These are phyloP conservation scores for Lactarius tabidus DNA, from an alignment of 768 basidiomycete species.

Conservation along the genomic window DNA sequence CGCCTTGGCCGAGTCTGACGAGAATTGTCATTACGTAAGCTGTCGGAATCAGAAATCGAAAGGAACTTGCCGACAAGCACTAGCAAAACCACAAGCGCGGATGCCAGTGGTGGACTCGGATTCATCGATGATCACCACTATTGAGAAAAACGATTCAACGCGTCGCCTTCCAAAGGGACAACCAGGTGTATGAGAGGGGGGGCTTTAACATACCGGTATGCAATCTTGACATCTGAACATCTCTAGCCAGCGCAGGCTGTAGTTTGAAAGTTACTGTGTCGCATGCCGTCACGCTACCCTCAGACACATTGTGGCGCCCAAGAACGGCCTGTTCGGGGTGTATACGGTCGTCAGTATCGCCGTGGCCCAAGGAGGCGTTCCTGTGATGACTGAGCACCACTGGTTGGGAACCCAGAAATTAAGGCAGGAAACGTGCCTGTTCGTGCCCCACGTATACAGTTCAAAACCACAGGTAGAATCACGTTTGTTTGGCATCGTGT, in stretches of 20 bases:
- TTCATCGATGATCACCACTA: conserved; percentile 70
- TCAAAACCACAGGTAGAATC: conserved; percentile 40
- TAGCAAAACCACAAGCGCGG: conserved; percentile 85
- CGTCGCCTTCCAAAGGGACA: not conserved
- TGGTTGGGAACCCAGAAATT: not conserved
- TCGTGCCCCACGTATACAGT: conserved; percentile 84
- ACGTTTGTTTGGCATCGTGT: conserved; percentile 19
- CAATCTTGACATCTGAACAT: conserved; percentile 79
- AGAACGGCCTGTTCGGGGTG: conserved; percentile 75
- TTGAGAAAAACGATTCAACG: not conserved
- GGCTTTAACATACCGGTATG: conserved; percentile 63
- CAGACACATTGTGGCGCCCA: conserved; percentile 15
- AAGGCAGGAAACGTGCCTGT: conserved; percentile 32
- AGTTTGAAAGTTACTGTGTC: conserved; percentile 47
- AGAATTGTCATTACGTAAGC: not conserved
- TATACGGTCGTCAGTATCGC: conserved; percentile 71
- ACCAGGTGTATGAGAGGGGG: not conserved
- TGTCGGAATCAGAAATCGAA: not conserved
- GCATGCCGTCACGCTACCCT: conserved; percentile 21
- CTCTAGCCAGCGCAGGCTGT: conserved; percentile 54
- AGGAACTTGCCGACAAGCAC: conserved; percentile 67
- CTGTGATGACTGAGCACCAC: conserved; percentile 34
- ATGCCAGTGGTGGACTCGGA: conserved; percentile 61
- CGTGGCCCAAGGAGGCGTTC: conserved; percentile 85
- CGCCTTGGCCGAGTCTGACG: conserved; percentile 56